Base-by-base conservation (phyloP, 2,329 filamentous ascomycete species). In the Fusarium heterosporum region DNA sequence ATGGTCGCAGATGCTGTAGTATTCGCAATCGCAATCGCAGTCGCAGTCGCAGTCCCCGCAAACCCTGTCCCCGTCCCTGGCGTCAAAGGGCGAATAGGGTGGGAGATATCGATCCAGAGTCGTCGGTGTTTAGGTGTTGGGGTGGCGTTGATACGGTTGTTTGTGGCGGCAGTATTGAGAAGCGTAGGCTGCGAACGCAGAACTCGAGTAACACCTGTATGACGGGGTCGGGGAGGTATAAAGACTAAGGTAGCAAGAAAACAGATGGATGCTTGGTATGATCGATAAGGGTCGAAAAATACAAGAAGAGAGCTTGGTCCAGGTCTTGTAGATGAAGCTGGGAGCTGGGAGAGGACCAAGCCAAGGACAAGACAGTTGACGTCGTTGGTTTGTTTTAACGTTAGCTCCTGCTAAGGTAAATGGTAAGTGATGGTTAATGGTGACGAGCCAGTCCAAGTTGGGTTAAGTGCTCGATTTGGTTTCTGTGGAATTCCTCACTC, bases 301-400 rank as follows among this genome's bases (percentile, higher is more conserved):
- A 41, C 36, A 32, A 34, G 16, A 26, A 47, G 56, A 36, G 42
- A 34, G 19, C 32, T 43, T 25, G 43, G 16, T 36, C 10, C n/a
- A 66, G 45, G 45, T 61, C 40, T 66, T 68, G 43, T 57, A 50
- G 47, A 57, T 13, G 26, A 46, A 47, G 36, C 32, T 47, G 47
- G 25, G 25, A 50, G 25, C 41, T 53, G 42, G 25, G 40, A 29
- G 55, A 45, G 29, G 50, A 68, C 41, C 29, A 65, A 48, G 52
- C 49, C 65, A 66, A 59, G 66, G 53, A 46, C 43, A 43, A 59
- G 28, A 42, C 34, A 55, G 55, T 70, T 72, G 70, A 72, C 70
- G 70, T 72, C 58, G 70, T 68, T 55, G 68, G 53, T 64, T 51
- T 58, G 55, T 55, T 45, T 65, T 66, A 69, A 65, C 61, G 32